These are phyloP conservation scores for Verbena officinalis DNA, from an alignment of 257 asterid genomes.

Conservation along the genomic window DNA sequence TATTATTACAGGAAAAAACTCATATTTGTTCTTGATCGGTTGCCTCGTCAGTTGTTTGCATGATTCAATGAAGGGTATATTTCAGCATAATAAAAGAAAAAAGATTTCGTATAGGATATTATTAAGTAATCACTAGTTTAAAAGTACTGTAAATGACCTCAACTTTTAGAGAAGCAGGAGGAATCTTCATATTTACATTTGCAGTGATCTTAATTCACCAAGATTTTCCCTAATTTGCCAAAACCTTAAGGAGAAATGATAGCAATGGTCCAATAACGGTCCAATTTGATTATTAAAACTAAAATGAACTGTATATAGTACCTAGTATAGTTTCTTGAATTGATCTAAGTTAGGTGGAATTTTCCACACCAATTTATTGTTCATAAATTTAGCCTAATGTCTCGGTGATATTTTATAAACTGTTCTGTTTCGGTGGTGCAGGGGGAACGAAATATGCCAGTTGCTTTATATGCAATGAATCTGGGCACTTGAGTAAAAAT, in stretches of 20 bases:
- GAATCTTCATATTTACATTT: background rate
- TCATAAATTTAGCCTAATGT: background rate
- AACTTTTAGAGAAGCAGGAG: background rate
- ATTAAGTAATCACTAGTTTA: background rate
- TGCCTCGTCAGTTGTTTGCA: background rate
- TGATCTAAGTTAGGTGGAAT: no score
- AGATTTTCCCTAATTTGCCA: background rate
- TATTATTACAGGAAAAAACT: background rate
- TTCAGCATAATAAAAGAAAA: no score
- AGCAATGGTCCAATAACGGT: background rate
- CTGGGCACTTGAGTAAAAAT: slow-evolving; percentile 93
- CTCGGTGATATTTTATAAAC: background rate
- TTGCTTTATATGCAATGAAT: slow-evolving; percentile 90
- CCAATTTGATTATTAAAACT: no score
- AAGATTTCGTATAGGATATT: no score
- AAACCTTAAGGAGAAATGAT: background rate
- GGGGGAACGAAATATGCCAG: slow-evolving; percentile 91
- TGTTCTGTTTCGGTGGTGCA: slow-evolving; percentile 43
- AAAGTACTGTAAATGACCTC: background rate
- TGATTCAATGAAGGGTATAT: slow-evolving; percentile 13
- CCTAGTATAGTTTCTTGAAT: no score
- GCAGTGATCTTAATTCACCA: background rate
- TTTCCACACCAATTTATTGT: background rate
- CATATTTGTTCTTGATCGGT: background rate
- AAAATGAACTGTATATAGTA: no score